Conservation (phyloP, 495 filamentous ascomycete genomes). For the Penicillium bialowiezense region DNA sequence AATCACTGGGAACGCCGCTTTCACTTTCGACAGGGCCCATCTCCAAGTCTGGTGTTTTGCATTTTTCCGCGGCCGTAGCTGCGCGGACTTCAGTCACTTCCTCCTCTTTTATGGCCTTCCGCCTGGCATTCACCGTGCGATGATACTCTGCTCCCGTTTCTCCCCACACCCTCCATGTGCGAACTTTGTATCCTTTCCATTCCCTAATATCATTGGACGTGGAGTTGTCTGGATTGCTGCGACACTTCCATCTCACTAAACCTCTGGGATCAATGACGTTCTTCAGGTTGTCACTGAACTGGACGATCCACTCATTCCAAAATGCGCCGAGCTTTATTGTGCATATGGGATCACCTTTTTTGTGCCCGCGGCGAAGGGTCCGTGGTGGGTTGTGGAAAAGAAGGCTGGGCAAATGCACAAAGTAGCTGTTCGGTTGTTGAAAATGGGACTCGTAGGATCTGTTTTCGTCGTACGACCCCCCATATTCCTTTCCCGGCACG, state of each 20-base stretch:
- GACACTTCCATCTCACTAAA: constrained; percentile 13
- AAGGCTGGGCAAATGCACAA: constrained; percentile 10
- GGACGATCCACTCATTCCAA: constrained; percentile 16
- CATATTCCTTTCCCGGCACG: constrained; percentile 6
- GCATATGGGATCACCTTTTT: constrained; percentile 7
- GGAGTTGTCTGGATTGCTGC: constrained; percentile 10
- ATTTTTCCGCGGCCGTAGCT: not conserved
- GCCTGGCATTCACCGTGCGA: constrained; percentile 8
- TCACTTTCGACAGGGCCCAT: too few species aligned
- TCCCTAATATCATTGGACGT: constrained; percentile 5
- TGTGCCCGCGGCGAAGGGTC: constrained; percentile 11
- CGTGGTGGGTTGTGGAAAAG: constrained; percentile 12
- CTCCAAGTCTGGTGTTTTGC: too few species aligned
- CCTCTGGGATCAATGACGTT: constrained; percentile 16
- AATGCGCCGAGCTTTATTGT: constrained; percentile 5
- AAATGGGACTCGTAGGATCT: too few species aligned
- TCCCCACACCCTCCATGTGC: constrained; percentile 13
- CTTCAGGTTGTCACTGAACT: constrained; percentile 3
- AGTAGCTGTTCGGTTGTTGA: constrained; percentile 17
- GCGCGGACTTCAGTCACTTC: not conserved
- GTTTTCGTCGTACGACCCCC: too few species aligned
- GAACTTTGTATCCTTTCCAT: constrained; percentile 18
- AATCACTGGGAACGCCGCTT: not conserved
- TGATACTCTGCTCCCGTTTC: constrained; percentile 14
- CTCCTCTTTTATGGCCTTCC: not conserved